phyloP scores from a whole-genome alignment of 495 filamentous ascomycete genomes.

The Hypoxylon lienhwacheense region DNA sequence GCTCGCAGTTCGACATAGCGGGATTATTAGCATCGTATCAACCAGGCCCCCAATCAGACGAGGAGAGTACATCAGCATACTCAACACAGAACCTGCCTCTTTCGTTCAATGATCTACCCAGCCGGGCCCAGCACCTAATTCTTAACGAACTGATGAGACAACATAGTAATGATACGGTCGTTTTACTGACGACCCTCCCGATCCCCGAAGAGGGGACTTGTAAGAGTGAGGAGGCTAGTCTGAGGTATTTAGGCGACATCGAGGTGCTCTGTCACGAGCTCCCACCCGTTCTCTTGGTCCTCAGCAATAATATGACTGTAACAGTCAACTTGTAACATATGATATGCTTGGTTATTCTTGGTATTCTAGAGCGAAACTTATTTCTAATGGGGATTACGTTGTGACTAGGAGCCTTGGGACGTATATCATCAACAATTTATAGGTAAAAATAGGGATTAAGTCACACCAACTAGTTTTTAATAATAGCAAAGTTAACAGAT shows the following conservation, averaged over 20 bases:
- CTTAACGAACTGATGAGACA: conserved; percentile 79
- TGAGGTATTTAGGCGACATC: conserved; percentile 73
- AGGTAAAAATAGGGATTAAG: too few relatives aligned
- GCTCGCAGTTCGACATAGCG: conserved; percentile 42
- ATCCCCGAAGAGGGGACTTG: conserved; percentile 75
- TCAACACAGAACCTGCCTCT: conserved; percentile 63
- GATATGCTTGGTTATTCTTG: too few relatives aligned
- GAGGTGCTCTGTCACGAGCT: conserved; percentile 71
- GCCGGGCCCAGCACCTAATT: conserved; percentile 80
- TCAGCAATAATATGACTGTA: conserved; percentile 89
- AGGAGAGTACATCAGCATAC: conserved; percentile 58
- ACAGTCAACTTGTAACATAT: conserved; percentile 70
- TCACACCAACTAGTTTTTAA: too few relatives aligned
- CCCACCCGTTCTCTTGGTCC: conserved; percentile 73
- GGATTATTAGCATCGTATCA: conserved; percentile 41
- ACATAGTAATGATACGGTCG: conserved; percentile 71
- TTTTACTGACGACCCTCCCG: conserved; percentile 81
- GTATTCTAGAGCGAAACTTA: neutral
- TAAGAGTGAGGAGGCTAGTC: conserved; percentile 66
- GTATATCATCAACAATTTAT: too few relatives aligned
- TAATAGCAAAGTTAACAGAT: too few relatives aligned
- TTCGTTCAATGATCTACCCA: conserved; percentile 84
- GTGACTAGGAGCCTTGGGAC: too few relatives aligned
- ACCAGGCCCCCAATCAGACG: conserved; percentile 26
- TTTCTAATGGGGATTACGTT: neutral